Evolutionary conservation across 1,284 basidiomycete genomes (phyloP), one percentile per base, ranked within the genome.

Genomic region (Rhodotorula glutinis): DNA sequence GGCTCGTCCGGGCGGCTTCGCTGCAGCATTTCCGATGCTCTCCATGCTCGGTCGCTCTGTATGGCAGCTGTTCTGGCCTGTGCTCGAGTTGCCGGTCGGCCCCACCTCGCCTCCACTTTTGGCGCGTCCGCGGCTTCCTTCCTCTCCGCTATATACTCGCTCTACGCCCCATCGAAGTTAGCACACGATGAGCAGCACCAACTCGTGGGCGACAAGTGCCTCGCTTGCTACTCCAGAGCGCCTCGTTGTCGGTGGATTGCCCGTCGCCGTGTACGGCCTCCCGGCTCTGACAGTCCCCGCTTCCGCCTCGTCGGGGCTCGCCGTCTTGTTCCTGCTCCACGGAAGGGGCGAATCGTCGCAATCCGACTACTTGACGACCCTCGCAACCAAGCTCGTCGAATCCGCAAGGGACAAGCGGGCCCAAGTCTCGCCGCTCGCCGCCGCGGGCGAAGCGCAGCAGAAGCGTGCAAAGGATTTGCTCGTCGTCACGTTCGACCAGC

Each of bases 401-500:
- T 46, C 23, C 33, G 27, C 58, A 25, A 8, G 57, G 21, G 19
- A 47, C 14, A 13, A 40, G 27, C 27, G 40, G 19, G 29, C 23
- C 19, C 16, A 23, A 25, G 29, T 38, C 27, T 29, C 49, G 3
- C 25, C 49, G 13, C 21, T 47, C 46, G 49, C 23, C n/a, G 47
- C 47, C 21, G 19, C 47, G 49, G 25, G 49, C n/a, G n/a, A 13
- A 16, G 25, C n/a, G 49, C 23, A 4, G 53, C 47, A 4, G 40
- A 23, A 52, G 14, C 57, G 53, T 16, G 30, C 72, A 16, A 77
- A 78, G 53, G 74, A 78, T 25, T 54, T 80, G 3, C n/a, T 73
- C 29, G 63, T 79, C 21, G 77, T 79, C 41, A 72, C 74, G 9
- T 78, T 80, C 38, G 79, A 80, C 56, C 77, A 77, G 17, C 69